Evolutionary conservation across 176 grass and related monocot genomes (phyloP).

Genomic region (Aegilops sharonensis): DNA sequence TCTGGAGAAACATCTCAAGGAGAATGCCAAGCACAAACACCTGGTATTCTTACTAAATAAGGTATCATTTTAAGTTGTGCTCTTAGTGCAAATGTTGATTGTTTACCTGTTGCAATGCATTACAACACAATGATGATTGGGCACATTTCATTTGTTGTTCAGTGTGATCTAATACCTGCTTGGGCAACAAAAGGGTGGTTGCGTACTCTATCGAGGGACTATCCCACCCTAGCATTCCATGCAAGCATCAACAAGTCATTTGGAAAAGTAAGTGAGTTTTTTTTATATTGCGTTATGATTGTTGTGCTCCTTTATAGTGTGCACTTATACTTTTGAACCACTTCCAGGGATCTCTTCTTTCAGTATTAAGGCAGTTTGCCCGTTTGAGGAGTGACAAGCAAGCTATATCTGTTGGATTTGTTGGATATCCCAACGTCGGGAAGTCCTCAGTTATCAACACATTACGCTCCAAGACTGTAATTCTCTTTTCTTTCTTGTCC

Average conservation of each 20-base stretch:
- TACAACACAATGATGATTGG: neutral
- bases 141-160: neutral
- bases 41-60: constrained; percentile 94
- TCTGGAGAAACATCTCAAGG: constrained; percentile 93
- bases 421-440: constrained; percentile 96
- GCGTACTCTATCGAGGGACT: constrained; percentile 72
- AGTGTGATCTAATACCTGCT: constrained; percentile 96
- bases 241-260: constrained; percentile 92
- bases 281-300: neutral
- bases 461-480: constrained; percentile 94
- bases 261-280: constrained; percentile 69
- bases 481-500: constrained; percentile 8
- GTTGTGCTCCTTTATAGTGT: neutral
- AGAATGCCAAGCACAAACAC: constrained; percentile 87
- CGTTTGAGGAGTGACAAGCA: constrained; percentile 96
- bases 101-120: neutral
- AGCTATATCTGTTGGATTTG: constrained; percentile 97
- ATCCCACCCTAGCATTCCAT: constrained; percentile 93
- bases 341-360: constrained; percentile 83
- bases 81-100: neutral
- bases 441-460: constrained; percentile 99
- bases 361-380: constrained; percentile 82
- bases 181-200: constrained; percentile 98
- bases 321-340: neutral
- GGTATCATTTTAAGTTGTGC: constrained; percentile 37